Evolutionary conservation across 2,329 filamentous ascomycete genomes (phyloP), one percentile per base, ranked within the genome.

Genomic region (Biscogniauxia mediterranea): DNA sequence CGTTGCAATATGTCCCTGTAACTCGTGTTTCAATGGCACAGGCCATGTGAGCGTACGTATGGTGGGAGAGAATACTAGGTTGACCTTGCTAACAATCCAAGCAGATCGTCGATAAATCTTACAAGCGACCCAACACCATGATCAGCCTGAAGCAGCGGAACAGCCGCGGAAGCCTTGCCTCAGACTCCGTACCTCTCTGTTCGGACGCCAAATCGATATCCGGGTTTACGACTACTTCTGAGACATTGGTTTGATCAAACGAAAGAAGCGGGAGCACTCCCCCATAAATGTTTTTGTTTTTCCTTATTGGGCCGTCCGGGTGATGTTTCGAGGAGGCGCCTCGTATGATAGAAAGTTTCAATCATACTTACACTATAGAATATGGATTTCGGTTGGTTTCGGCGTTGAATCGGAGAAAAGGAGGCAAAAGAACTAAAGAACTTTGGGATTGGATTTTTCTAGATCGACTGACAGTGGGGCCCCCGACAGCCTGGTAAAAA

Each of bases 1-100:
- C 11, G 57, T 65, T 55, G 57, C 69, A 8, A 68, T 72, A 54
- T 72, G 70, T 50, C 68, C 68, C 38, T 72, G 70, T 46, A 61
- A 64, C 19, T 65, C 69, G 21, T 72, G 70, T 62, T 72, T 69
- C 62, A 66, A 69, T 32, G 69, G 68, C 7, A 65, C 63, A 5
- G 59, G 61, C 1, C 62, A 64, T 58, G 59, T 61, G 20, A 58
- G 64, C 54, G 61, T 64, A 13, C 66, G 68, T 56, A 58, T 21
- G 13, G 9, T 55, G 32, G 55, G 49, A 15, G 26, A n/a, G n/a
- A 58, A 54, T 3, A n/a, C 13, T 46, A n/a, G 13, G 38, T 46
- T n/a, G 13, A 46, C n/a, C 32, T 38, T n/a, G 26, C 54, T 32
- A 55, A 55, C 26, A 9, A 26, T 17, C 28, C 21, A 46, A 26